Percentiles rank a stretch among this genome's conserved stretches.
These are phyloP conservation scores for Rhodamnia rubescens DNA, from an alignment of 345 rosid species.

Conservation along the genomic window DNA sequence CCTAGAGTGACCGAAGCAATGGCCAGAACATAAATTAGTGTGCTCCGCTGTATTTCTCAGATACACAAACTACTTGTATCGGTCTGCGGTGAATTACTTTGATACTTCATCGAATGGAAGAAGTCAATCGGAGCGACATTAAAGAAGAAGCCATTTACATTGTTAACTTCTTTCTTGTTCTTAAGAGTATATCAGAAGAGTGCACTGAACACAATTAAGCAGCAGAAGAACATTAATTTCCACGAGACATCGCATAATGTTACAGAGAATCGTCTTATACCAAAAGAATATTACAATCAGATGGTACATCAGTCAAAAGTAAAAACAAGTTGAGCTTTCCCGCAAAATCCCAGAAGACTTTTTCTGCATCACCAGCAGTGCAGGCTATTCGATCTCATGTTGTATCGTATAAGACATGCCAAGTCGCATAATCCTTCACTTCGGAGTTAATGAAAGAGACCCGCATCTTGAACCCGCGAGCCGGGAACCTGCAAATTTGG, in stretches of 20 bases:
- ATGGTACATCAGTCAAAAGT: neutral
- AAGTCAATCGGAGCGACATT: neutral
- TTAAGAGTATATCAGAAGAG: neutral
- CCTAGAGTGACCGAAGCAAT: slow-evolving; percentile 32
- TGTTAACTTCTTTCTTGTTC: neutral
- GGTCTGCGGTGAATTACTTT: neutral
- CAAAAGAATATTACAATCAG: neutral
- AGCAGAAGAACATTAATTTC: neutral
- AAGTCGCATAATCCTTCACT: neutral
- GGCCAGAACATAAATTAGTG: neutral
- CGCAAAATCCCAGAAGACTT: neutral
- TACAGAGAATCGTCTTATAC: neutral
- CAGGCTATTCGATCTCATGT: neutral
- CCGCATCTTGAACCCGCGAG: slow-evolving; percentile 15
- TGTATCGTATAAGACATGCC: neutral
- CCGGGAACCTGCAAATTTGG: slow-evolving; percentile 12
- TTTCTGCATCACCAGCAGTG: neutral
- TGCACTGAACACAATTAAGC: neutral
- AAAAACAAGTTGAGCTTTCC: neutral
- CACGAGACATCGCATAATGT: neutral
- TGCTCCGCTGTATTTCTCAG: neutral
- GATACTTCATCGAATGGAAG: neutral
- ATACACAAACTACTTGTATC: neutral
- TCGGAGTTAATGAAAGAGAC: neutral
- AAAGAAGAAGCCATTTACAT: neutral